phyloP scores from a whole-genome alignment of 2,329 filamentous ascomycete species.

The Fusarium staphyleae region DNA sequence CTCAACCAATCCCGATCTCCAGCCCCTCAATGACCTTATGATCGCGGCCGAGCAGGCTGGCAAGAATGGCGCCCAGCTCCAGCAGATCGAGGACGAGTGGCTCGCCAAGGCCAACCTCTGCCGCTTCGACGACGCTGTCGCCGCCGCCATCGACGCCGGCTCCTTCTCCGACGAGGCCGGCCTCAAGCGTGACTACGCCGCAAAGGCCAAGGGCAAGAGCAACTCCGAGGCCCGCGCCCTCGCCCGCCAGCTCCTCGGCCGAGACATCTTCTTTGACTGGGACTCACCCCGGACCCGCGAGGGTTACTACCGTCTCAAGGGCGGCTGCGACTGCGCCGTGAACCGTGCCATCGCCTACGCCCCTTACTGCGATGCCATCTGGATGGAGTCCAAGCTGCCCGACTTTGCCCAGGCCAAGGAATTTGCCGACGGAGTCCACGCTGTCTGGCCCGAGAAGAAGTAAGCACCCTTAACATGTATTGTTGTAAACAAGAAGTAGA shows the following conservation, averaged over 20 bases:
- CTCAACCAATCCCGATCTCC: slow-evolving; percentile 81
- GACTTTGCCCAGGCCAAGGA: slow-evolving; percentile 91
- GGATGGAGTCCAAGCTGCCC: slow-evolving; percentile 99
- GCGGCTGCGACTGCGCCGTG: slow-evolving; percentile 88
- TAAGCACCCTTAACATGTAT: slow-evolving; percentile 53
- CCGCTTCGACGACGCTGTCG: slow-evolving; percentile 90
- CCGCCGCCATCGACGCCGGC: slow-evolving; percentile 77
- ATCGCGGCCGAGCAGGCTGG: slow-evolving; percentile 80
- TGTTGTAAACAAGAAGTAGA: not conserved
- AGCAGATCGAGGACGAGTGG: slow-evolving; percentile 94
- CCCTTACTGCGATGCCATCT: slow-evolving; percentile 93
- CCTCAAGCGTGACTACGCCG: slow-evolving; percentile 71
- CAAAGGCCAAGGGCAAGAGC: slow-evolving; percentile 79
- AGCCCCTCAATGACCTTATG: slow-evolving; percentile 92
- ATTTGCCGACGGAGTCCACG: slow-evolving; percentile 92
- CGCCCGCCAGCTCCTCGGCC: slow-evolving; percentile 77
- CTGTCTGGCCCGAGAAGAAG: slow-evolving; percentile 96
- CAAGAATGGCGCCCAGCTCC: slow-evolving; percentile 80
- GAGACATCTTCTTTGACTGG: slow-evolving; percentile 93
- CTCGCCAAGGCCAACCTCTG: slow-evolving; percentile 77
- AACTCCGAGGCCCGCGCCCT: slow-evolving; percentile 82
- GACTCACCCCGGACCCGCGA: slow-evolving; percentile 91
- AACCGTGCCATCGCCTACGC: slow-evolving; percentile 92
- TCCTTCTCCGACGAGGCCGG: slow-evolving; percentile 72
- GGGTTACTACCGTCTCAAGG: slow-evolving; percentile 92